phyloP scores from a whole-genome alignment of 2,329 filamentous ascomycete genomes.

The Colletotrichum incanum region DNA sequence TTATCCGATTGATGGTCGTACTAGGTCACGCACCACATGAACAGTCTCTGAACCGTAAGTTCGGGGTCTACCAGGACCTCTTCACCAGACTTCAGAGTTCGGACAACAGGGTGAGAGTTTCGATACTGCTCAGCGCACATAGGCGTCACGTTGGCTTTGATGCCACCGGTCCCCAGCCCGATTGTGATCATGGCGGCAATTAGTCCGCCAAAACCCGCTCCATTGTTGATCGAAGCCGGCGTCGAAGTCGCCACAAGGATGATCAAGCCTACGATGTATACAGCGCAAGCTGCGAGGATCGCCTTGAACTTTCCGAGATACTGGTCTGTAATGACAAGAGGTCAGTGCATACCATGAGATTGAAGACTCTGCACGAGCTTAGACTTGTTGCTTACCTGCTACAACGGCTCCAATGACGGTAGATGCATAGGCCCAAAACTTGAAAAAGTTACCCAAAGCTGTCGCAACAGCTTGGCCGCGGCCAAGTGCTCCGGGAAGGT shows the following conservation, averaged over 20 bases:
- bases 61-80: slow-evolving; percentile 77
- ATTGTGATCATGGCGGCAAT: slow-evolving; percentile 73
- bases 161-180: slow-evolving; percentile 77
- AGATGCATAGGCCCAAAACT: slow-evolving; percentile 46
- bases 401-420: slow-evolving; percentile 27
- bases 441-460: slow-evolving; percentile 50
- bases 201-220: slow-evolving; percentile 64
- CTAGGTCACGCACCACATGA: slow-evolving; percentile 61
- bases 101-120: slow-evolving; percentile 65
- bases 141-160: slow-evolving; percentile 76
- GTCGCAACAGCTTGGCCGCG: slow-evolving; percentile 43
- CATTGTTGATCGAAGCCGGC: slow-evolving; percentile 53
- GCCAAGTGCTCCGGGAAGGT: slow-evolving; percentile 43
- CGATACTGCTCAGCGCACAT: slow-evolving; percentile 78
- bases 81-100: slow-evolving; percentile 65
- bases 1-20: no score
- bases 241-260: slow-evolving; percentile 65
- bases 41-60: slow-evolving; percentile 77
- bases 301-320: slow-evolving; percentile 75
- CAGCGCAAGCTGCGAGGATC: slow-evolving; percentile 64
- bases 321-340: slow-evolving; percentile 64
- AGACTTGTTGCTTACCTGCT: background rate
- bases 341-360: background rate
- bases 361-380: background rate
- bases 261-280: slow-evolving; percentile 45